Base-by-base conservation (phyloP, 2,329 filamentous ascomycete species). In the Knufia petricola region DNA sequence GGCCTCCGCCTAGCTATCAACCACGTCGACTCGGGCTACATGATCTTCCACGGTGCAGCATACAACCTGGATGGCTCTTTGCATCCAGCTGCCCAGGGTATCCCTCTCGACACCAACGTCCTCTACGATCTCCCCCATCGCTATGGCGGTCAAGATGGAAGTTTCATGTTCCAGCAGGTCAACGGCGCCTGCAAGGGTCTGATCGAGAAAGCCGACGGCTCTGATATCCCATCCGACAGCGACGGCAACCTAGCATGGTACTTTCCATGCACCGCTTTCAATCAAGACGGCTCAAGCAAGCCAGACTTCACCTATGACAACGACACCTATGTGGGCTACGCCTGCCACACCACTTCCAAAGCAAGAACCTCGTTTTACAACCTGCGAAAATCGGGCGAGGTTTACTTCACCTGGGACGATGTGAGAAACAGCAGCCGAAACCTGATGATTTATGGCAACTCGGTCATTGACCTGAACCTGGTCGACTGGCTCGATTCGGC, bases 81-180 rank as follows among this genome's bases (percentile, higher is more conserved):
- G 21, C 92, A 98, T 64, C 87, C 88, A 4, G 76, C 79, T 2
- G 92, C 88, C 1, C 72, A 80, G 54, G 89, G 89, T 30, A 87
- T 98, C 56, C 78, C 85, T 1, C 64, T 71, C 1, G 77, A 75
- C 24, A 73, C 85, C 21, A 95, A 96, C 60, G 81, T 98, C 20
- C 72, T 98, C 12, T 96, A 81, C 61, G 88, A 95, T 63, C 70
- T 94, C n/a, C 76, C 82, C 1, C 78, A 84, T 57, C 86, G 86
- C 61, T 80, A 90, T 59, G 83, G 82, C 48, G 92, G 89, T n/a
- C 78, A 85, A 66, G 94, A 98, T 63, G 90, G 87, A 50, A 96
- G 89, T 62, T 98, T 98, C 64, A 70, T 98, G 61, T 98, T 98
- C 69, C 92, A 98, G 64, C 94, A 96, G 57, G 92, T 98, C 65